These are phyloP conservation scores for Coemansia sp. DNA, from an alignment of 192 early-diverging fungal genomes.

Conservation along the genomic window DNA sequence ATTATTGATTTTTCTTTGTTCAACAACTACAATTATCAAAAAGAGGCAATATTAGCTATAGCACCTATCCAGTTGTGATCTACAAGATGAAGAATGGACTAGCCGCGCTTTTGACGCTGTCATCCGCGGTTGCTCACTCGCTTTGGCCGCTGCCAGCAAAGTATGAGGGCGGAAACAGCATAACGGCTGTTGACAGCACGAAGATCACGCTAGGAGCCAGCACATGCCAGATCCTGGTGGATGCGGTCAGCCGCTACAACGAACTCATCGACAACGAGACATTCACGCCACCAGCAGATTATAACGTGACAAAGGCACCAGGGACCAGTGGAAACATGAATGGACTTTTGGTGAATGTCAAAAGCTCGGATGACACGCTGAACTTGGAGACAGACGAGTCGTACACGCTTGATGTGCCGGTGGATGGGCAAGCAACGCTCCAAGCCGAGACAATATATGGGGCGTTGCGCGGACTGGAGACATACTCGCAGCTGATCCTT, in stretches of 20 bases:
- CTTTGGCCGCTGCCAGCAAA: constrained; percentile 50
- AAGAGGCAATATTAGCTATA: too few relatives aligned
- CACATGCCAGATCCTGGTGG: constrained; percentile 47
- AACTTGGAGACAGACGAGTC: constrained; percentile 66
- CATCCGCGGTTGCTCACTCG: constrained; percentile 21
- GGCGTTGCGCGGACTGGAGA: constrained; percentile 71
- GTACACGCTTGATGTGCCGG: constrained; percentile 65
- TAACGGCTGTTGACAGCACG: constrained; percentile 35
- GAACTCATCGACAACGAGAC: constrained; percentile 47
- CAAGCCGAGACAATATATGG: constrained; percentile 63
- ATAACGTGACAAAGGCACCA: constrained; percentile 25
- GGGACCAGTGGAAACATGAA: constrained; percentile 19
- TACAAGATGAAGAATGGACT: constrained; percentile 23
- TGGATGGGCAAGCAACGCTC: constrained; percentile 55
- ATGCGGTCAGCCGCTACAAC: constrained; percentile 56
- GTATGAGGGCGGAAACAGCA: constrained; percentile 29
- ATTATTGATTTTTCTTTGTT: neutral
- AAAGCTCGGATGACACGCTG: constrained; percentile 48
- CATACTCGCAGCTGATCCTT: constrained; percentile 67
- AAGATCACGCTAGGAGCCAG: constrained; percentile 50
- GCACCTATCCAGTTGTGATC: too few relatives aligned
- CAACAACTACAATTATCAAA: too few relatives aligned
- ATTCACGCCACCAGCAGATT: constrained; percentile 54
- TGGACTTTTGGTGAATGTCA: constrained; percentile 53
- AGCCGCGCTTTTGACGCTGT: constrained; percentile 22